phyloP scores from a whole-genome alignment of 2,329 filamentous ascomycete species.

The Ceratocystis harringtonii region DNA sequence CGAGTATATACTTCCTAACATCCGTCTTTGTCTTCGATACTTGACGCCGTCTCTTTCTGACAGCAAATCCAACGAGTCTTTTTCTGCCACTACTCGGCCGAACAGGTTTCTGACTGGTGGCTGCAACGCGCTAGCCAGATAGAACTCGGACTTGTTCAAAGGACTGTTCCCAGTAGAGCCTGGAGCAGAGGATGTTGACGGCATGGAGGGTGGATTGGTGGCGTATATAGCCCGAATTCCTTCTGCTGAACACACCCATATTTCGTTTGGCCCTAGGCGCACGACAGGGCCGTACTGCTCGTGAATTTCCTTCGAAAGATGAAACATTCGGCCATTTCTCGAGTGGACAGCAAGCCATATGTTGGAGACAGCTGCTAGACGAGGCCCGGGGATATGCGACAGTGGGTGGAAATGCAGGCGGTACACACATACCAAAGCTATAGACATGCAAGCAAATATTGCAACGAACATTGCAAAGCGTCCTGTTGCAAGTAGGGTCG shows the following conservation, averaged over 20 bases:
- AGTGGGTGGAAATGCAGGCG: conserved; percentile 32
- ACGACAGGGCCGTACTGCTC: conserved; percentile 34
- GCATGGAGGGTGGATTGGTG: background rate
- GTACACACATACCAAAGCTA: conserved; percentile 22
- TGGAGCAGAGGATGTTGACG: background rate
- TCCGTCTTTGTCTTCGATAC: conserved; percentile 34
- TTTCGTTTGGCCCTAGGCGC: conserved; percentile 38
- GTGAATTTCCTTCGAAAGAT: conserved; percentile 32
- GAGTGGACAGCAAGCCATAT: conserved; percentile 35
- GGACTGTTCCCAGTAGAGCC: background rate
- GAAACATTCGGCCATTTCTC: conserved; percentile 29
- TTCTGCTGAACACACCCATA: conserved; percentile 36
- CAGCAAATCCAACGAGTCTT: conserved; percentile 36
- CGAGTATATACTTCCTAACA: conserved; percentile 36
- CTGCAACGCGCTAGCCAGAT: conserved; percentile 30
- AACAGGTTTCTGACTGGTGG: conserved; percentile 30
- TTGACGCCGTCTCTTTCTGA: conserved; percentile 33
- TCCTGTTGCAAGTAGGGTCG: background rate
- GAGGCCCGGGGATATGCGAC: conserved; percentile 32
- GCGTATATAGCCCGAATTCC: conserved; percentile 36
- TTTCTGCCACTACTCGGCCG: conserved; percentile 24
- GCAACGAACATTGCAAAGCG: background rate
- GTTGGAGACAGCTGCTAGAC: conserved; percentile 32
- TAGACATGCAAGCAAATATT: background rate
- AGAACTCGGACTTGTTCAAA: conserved; percentile 10